These are phyloP conservation scores for Irpex sp. DNA, from an alignment of 1,284 basidiomycete species.

Conservation along the genomic window DNA sequence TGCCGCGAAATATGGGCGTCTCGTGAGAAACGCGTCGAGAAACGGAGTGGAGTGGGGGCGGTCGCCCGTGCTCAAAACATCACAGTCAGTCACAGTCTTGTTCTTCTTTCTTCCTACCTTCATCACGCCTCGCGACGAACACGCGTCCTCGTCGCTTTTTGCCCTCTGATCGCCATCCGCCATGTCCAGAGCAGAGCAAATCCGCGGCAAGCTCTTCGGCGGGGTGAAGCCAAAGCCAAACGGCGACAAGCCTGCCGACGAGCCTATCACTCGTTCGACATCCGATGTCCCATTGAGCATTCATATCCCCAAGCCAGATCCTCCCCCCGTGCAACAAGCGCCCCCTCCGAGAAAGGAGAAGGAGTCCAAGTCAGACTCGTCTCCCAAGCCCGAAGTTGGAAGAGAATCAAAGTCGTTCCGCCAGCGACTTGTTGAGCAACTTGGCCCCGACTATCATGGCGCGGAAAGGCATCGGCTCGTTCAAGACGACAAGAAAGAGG, in stretches of 20 bases:
- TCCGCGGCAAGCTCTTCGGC: constrained; percentile 78
- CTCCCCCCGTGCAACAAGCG: constrained; percentile 22
- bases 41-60: background rate
- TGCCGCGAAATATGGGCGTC: background rate
- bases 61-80: no score
- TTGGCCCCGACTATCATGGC: constrained; percentile 61
- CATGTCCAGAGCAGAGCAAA: constrained; percentile 51
- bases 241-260: constrained; percentile 13
- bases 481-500: constrained; percentile 61
- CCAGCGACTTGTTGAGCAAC: constrained; percentile 52
- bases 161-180: constrained; percentile 1
- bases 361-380: constrained; percentile 31
- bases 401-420: constrained; percentile 41
- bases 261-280: constrained; percentile 24
- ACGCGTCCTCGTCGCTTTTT: background rate
- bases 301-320: constrained; percentile 63
- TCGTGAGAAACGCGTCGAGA: background rate
- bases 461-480: constrained; percentile 70
- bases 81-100: background rate
- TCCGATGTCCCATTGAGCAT: constrained; percentile 64
- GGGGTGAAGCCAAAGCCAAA: constrained; percentile 37
- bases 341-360: constrained; percentile 35
- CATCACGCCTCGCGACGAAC: background rate
- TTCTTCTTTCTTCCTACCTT: background rate
- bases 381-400: constrained; percentile 19